Evolutionary conservation across 768 basidiomycete species (phyloP), one percentile per base, ranked within the genome.

Genomic region (Serendipita sp.): DNA sequence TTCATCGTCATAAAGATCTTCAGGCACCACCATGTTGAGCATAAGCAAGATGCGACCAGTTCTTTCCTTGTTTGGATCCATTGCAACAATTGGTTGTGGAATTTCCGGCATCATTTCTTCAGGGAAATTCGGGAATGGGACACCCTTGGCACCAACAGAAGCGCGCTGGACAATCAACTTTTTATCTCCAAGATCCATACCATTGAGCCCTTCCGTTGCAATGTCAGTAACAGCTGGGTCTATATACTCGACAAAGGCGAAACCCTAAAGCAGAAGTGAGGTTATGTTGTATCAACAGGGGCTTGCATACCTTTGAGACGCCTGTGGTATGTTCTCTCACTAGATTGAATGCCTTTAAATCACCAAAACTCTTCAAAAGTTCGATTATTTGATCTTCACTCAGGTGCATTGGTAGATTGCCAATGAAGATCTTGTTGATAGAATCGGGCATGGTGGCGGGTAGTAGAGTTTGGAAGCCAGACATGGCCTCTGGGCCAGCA

Each of bases 341-440:
- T 52, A 99, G 81, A 72, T 98, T 98, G 83, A 99, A 99, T 7
- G 92, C 91, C 74, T 90, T 92, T 60, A 99, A 82, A 67, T 98
- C 96, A 65, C 96, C 96, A 71, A 99, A 99, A 72, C 86, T 91
- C 79, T 92, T 97, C 68, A 99, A 80, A 36, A 99, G 74, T 73
- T 99, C 96, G 85, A 95, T 91, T 66, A 98, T 96, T 76, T 98
- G 94, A 72, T 96, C 96, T 75, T 99, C 96, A 70, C 91, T 94
- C 56, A 99, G 83, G 74, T 98, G 97, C 23, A 89, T 82, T 15
- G 96, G 96, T 65, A 99, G 78, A 63, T 94, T 95, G 47, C 96
- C 96, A 66, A 99, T 88, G 71, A 98, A 99, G 63, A 99, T 81
- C 78, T 98, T 98, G 83, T 98, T 94, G 75, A 89, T 88, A 30